Percentiles rank a stretch among this genome's conserved stretches.
These are phyloP conservation scores for Nakazawaea wickerhamii DNA, from an alignment of 805 yeast genomes.

Conservation along the genomic window DNA sequence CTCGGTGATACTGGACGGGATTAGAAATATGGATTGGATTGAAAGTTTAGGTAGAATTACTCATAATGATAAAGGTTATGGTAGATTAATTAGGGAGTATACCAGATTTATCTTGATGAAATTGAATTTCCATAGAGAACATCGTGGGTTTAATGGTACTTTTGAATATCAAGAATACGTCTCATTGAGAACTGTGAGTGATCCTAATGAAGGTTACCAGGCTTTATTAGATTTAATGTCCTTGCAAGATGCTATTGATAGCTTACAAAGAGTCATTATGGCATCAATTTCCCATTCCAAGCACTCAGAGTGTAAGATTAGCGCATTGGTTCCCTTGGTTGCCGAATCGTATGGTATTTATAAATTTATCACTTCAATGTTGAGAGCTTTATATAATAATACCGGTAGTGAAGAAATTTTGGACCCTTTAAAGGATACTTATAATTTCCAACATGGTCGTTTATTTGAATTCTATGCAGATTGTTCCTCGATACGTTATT, in stretches of 20 bases:
- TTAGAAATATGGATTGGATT: constrained; percentile 71
- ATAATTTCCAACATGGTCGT: constrained; percentile 60
- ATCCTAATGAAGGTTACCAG: constrained; percentile 94
- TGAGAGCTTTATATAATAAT: constrained; percentile 77
- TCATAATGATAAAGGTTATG: constrained; percentile 50
- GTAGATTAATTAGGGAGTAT: constrained; percentile 72
- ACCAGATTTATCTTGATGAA: constrained; percentile 64
- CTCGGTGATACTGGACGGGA: constrained; percentile 73
- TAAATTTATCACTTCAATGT: constrained; percentile 83
- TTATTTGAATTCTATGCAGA: constrained; percentile 84
- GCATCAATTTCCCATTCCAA: constrained; percentile 60
- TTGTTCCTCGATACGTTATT: constrained; percentile 76
- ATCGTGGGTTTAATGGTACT: constrained; percentile 89
- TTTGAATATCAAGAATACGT: constrained; percentile 95
- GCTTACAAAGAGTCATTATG: constrained; percentile 69
- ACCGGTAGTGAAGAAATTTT: constrained; percentile 72
- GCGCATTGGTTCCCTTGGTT: constrained; percentile 85
- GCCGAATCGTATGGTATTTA: constrained; percentile 91
- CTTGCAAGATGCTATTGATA: constrained; percentile 78
- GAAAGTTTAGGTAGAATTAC: constrained; percentile 60
- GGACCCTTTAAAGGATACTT: constrained; percentile 67
- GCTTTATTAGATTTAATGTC: constrained; percentile 80
- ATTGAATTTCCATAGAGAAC: constrained; percentile 75
- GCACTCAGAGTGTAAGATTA: constrained; percentile 67
- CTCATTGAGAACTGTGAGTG: constrained; percentile 78